These are phyloP conservation scores for Marasmius fiardii DNA, from an alignment of 1,284 basidiomycete species.

Conservation along the genomic window DNA sequence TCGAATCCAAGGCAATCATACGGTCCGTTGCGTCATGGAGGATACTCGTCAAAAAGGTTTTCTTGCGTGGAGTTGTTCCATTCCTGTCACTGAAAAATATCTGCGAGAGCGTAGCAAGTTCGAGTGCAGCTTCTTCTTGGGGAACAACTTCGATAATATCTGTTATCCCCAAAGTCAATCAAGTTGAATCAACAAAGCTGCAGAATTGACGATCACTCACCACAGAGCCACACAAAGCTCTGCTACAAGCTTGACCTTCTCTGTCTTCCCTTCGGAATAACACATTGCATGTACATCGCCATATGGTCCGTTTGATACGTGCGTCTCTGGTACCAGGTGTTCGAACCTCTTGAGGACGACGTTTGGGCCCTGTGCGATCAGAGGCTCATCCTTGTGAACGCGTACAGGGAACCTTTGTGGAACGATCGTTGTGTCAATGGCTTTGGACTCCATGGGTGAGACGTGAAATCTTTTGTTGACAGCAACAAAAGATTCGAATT, in stretches of 20 bases:
- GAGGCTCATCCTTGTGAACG: constrained; percentile 5
- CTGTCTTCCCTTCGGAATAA: constrained; percentile 5
- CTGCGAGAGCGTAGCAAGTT: constrained; percentile 4
- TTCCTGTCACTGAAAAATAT: background rate
- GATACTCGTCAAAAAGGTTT: constrained; percentile 5
- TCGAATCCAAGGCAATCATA: constrained; percentile 1
- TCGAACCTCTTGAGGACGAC: constrained; percentile 2
- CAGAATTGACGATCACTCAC: constrained; percentile 4
- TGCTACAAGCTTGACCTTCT: constrained; percentile 3
- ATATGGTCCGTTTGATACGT: background rate
- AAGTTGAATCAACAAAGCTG: background rate
- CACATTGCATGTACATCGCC: constrained; percentile 2
- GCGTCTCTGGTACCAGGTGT: constrained; percentile 1
- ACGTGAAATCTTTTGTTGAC: no score
- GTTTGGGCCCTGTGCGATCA: background rate
- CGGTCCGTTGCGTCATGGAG: background rate
- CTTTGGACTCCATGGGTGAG: background rate
- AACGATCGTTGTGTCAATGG: background rate
- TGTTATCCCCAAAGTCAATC: background rate
- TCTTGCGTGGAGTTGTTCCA: background rate
- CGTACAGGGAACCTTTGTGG: background rate
- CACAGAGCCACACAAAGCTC: constrained; percentile 4
- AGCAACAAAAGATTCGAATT: no score
- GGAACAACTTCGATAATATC: constrained; percentile 4
- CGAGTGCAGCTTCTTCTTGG: constrained; percentile 5